phyloP scores from a whole-genome alignment of 208 protist species.

The Hexamita inflata region DNA sequence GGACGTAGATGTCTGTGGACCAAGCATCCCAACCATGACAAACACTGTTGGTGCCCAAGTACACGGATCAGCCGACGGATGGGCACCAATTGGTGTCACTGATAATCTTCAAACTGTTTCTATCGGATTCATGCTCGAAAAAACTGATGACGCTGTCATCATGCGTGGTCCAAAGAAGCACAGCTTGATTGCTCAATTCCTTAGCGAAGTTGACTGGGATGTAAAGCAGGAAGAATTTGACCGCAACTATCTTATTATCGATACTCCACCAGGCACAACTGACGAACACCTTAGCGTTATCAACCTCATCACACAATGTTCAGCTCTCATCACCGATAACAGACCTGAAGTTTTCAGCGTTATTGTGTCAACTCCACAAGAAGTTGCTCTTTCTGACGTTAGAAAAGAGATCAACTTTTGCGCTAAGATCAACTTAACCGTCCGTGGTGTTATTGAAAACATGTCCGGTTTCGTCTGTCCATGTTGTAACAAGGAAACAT shows the following conservation, averaged over 20 bases:
- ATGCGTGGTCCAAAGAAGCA: slow-evolving; percentile 38
- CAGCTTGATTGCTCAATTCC: slow-evolving; percentile 35
- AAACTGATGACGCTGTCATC: slow-evolving; percentile 33
- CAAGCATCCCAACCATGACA: slow-evolving; percentile 78
- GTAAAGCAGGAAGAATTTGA: slow-evolving; percentile 41
- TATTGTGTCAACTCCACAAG: slow-evolving; percentile 41
- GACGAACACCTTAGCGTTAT: slow-evolving; percentile 57
- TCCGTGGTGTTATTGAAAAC: slow-evolving; percentile 98
- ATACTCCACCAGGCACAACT: slow-evolving; percentile 96
- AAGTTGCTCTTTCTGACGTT: slow-evolving; percentile 86
- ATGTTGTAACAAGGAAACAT: slow-evolving; percentile 18
- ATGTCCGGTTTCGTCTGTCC: slow-evolving; percentile 78
- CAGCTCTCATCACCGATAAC: background rate
- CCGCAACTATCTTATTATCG: slow-evolving; percentile 92
- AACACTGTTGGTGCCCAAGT: slow-evolving; percentile 58
- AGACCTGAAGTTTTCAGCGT: slow-evolving; percentile 18
- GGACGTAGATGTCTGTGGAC: slow-evolving; percentile 97
- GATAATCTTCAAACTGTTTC: slow-evolving; percentile 33
- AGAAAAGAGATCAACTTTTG: slow-evolving; percentile 94
- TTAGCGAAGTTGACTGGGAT: slow-evolving; percentile 46
- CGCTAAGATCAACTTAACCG: slow-evolving; percentile 71
- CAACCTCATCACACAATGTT: background rate
- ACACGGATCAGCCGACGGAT: slow-evolving; percentile 12
- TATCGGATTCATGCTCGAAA: slow-evolving; percentile 38
- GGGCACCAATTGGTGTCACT: slow-evolving; percentile 19